Evolutionary conservation across 768 basidiomycete genomes (phyloP), one percentile per base, ranked within the genome.

Genomic region (Zangia roseola): DNA sequence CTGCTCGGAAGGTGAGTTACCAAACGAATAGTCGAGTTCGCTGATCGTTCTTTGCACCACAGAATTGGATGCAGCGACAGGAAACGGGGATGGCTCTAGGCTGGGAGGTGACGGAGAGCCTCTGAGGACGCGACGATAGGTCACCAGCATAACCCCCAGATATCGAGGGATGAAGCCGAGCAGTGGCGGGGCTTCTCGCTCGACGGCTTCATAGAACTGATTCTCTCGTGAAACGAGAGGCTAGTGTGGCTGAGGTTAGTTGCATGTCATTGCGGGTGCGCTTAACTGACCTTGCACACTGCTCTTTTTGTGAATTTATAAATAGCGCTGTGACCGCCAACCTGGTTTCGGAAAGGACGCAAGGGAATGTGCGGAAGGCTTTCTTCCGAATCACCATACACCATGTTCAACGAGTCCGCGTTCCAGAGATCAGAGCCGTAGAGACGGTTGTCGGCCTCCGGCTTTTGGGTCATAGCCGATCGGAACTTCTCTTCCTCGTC

Each of bases 271-370:
- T 12, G 13, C 16, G 19, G 5, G 10, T 34, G 26, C 12, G 23
- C 17, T 17, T 36, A 36, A 68, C 88, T 61, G 59, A 97, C 95
- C 84, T 99, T 99, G 77, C 97, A 99, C 14, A 99, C 94, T 8
- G 97, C 95, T 55, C 94, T 81, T 62, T 92, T 92, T 4, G 94
- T 97, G 57, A 99, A 98, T 63, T 94, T 94, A 71, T 98, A 98
- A 60, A 99, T 97, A 48, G 92, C 88, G 56, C 83, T 91, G 66
- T 99, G 97, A 4, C 97, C 97, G 35, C 97, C 97, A 25, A 99
- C 97, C 71, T 98, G 94, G 60, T 99, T 97, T 41, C 91, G 84
- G 71, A 97, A 99, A 6, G 97, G 97, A 40, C 88, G 84, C 8
- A 99, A 74, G 28, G 94, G 95, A 40, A 99, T 93, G 50, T 94